Evolutionary conservation across 2,329 filamentous ascomycete species (phyloP).

Genomic region (Monilinia laxa): DNA sequence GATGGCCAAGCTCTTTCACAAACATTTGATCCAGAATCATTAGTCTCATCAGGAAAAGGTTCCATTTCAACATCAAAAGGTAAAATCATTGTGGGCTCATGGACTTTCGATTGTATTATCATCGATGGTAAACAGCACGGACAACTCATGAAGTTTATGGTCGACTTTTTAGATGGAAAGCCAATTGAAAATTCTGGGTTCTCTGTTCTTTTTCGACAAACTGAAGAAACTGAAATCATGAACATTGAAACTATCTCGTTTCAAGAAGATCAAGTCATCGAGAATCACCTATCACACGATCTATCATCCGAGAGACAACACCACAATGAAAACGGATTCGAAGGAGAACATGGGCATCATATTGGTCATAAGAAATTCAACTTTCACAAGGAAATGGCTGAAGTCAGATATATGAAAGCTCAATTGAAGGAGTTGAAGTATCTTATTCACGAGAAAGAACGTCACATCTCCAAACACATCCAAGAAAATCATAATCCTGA

Average conservation of each 20-base stretch:
- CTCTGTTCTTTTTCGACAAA: slow-evolving; percentile 49
- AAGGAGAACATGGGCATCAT: neutral
- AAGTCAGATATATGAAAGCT: slow-evolving; percentile 47
- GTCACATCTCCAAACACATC: slow-evolving; percentile 38
- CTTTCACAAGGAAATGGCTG: slow-evolving; percentile 47
- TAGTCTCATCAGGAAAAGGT: slow-evolving; percentile 42
- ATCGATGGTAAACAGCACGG: slow-evolving; percentile 44
- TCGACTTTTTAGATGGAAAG: slow-evolving; percentile 47
- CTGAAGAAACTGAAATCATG: slow-evolving; percentile 44
- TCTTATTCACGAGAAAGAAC: slow-evolving; percentile 47
- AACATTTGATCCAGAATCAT: slow-evolving; percentile 32
- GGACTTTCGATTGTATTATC: slow-evolving; percentile 50
- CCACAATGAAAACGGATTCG: slow-evolving; percentile 17
- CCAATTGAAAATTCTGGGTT: slow-evolving; percentile 45
- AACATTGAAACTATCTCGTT: slow-evolving; percentile 46
- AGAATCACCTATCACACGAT: slow-evolving; percentile 29
- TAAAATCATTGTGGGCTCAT: slow-evolving; percentile 46
- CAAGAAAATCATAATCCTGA: slow-evolving; percentile 40
- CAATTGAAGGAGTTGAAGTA: slow-evolving; percentile 46
- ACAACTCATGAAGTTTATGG: slow-evolving; percentile 48
- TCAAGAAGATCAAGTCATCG: slow-evolving; percentile 32
- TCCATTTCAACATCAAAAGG: slow-evolving; percentile 44
- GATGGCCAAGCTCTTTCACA: slow-evolving; percentile 48
- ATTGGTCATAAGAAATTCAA: slow-evolving; percentile 29
- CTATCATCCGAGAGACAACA: slow-evolving; percentile 23